phyloP scores from a whole-genome alignment of 371 early-diverging fungal genomes.

The Conidiobolus incongruus region DNA sequence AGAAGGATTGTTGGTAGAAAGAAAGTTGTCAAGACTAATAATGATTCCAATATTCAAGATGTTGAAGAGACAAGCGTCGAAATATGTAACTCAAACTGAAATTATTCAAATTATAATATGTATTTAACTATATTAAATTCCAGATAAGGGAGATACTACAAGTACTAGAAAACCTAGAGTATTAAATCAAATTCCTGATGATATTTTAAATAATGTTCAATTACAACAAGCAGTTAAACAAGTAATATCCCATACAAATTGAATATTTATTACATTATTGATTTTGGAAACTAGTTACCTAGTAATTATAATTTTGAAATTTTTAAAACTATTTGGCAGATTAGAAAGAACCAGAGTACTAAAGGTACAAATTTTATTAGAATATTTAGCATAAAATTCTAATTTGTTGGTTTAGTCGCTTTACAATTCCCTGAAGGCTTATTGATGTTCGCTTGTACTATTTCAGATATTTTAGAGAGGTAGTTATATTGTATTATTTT shows the following conservation, averaged over 20 bases:
- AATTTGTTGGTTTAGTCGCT: constrained; percentile 33
- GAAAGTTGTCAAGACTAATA: constrained; percentile 9
- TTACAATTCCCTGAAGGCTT: constrained; percentile 99
- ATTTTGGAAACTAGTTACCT: constrained; percentile 36
- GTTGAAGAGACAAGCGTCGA: constrained; percentile 19
- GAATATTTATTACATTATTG: no score
- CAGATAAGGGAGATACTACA: constrained; percentile 1
- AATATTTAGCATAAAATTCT: background rate
- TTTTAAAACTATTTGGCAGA: constrained; percentile 89
- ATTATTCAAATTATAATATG: no score
- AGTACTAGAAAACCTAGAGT: constrained; percentile 14
- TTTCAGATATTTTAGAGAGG: constrained; percentile 79
- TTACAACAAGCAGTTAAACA: constrained; percentile 61
- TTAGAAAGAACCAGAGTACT: constrained; percentile 50
- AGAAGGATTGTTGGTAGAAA: constrained; percentile 38
- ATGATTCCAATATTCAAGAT: constrained; percentile 17
- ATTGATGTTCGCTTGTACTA: constrained; percentile 79
- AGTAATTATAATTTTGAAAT: constrained; percentile 99
- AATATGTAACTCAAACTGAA: constrained; percentile 7
- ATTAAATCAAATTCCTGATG: constrained; percentile 64
- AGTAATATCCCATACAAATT: no score
- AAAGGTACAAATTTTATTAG: constrained; percentile 20
- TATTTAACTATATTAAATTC: no score
- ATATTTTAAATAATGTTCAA: constrained; percentile 52
- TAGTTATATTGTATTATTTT: constrained; percentile 9